These are phyloP conservation scores for Eimeria tenella DNA, from an alignment of 169 alveolate genomes.

Conservation along the genomic window DNA sequence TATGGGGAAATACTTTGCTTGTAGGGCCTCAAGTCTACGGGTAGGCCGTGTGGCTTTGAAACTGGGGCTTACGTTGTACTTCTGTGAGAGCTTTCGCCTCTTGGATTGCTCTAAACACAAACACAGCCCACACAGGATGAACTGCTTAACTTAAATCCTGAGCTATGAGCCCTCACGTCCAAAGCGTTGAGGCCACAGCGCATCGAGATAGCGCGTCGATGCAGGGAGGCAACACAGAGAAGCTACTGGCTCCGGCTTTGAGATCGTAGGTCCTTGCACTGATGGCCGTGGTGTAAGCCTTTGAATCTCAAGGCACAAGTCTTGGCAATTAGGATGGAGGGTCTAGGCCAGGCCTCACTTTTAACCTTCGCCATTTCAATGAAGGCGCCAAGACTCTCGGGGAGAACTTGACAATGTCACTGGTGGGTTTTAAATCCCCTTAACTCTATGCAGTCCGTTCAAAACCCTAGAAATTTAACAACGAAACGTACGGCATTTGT, in stretches of 20 bases:
- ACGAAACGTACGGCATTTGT: neutral
- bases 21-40: neutral
- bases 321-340: neutral
- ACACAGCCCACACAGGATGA: neutral
- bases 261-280: no score
- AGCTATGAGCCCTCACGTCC: neutral
- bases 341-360: constrained; percentile 14
- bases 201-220: neutral
- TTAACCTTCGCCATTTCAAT: constrained; percentile 58
- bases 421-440: neutral
- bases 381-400: neutral
- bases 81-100: constrained; percentile 75
- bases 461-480: neutral
- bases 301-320: no score
- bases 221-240: no score
- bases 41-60: neutral
- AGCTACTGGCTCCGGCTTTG: no score
- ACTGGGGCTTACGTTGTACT: constrained; percentile 59
- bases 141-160: neutral
- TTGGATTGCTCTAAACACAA: constrained; percentile 51
- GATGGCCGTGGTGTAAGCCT: no score
- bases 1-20: neutral
- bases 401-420: constrained; percentile 11
- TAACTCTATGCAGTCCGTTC: no score
- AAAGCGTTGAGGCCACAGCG: neutral